These are phyloP conservation scores for Helenozyma baotianmanensis DNA, from an alignment of 805 yeast species.

Conservation along the genomic window DNA sequence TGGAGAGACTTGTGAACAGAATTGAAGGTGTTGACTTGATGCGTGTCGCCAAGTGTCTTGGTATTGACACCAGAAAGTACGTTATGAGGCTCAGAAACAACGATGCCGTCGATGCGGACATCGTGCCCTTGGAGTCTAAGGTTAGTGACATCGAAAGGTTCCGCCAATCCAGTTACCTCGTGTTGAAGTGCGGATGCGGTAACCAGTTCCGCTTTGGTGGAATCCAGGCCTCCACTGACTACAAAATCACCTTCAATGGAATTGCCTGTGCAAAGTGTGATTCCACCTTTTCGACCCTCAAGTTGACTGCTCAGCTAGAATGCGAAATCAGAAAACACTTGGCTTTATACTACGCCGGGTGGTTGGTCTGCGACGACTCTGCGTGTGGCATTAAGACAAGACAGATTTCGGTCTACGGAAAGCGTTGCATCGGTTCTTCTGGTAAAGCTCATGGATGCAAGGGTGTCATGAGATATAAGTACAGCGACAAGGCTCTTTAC, in stretches of 20 bases:
- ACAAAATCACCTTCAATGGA: conserved; percentile 64
- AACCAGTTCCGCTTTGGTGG: conserved; percentile 68
- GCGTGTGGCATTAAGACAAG: conserved; percentile 78
- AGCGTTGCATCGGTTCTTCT: conserved; percentile 66
- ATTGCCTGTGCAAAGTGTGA: conserved; percentile 64
- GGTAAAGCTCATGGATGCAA: conserved; percentile 64
- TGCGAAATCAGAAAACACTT: conserved; percentile 64
- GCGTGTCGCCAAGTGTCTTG: conserved; percentile 71
- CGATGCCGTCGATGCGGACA: conserved; percentile 35
- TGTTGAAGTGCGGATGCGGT: conserved; percentile 61
- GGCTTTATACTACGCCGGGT: conserved; percentile 76
- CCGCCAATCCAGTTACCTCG: conserved; percentile 53
- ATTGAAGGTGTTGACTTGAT: conserved; percentile 83
- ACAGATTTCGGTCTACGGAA: conserved; percentile 86
- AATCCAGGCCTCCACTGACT: conserved; percentile 56
- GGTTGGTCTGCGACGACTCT: conserved; percentile 80
- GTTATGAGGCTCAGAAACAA: conserved; percentile 39
- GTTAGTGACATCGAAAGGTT: conserved; percentile 81
- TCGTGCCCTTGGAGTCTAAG: conserved; percentile 76
- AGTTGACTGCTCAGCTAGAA: conserved; percentile 71
- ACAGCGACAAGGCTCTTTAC: conserved; percentile 75
- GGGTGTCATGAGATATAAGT: conserved; percentile 76
- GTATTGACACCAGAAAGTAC: conserved; percentile 68
- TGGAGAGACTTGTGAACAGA: conserved; percentile 78
- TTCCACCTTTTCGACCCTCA: conserved; percentile 44